phyloP scores from a whole-genome alignment of 2,329 filamentous ascomycete genomes.

The Verticillium klebahnii region DNA sequence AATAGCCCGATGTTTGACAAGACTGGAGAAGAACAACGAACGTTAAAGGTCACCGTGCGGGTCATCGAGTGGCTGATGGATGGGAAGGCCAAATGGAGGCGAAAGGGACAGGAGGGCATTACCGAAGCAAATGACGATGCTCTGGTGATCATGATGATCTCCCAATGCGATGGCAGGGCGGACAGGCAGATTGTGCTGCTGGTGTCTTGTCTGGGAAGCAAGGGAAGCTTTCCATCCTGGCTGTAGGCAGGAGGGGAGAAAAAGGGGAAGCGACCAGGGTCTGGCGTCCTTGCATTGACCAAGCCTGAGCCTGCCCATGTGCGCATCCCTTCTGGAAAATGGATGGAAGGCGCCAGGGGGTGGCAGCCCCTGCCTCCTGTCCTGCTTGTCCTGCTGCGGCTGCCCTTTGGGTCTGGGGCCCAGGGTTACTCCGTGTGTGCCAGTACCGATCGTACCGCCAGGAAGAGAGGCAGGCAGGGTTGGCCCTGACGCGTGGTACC shows the following conservation, averaged over 20 bases:
- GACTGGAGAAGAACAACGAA: background rate
- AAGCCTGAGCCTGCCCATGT: background rate
- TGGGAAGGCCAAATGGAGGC: background rate
- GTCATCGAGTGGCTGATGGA: background rate
- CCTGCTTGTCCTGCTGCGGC: background rate
- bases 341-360: background rate
- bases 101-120: background rate
- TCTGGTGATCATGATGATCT: background rate
- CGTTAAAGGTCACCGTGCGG: background rate
- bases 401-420: background rate
- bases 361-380: background rate
- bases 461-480: background rate
- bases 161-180: background rate
- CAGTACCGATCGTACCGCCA: too few relatives aligned
- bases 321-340: background rate
- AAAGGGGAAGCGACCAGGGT: background rate
- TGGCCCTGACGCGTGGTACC: background rate
- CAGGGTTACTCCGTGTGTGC: too few relatives aligned
- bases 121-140: background rate
- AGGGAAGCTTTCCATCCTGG: background rate
- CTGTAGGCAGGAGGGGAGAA: background rate
- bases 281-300: background rate
- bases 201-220: background rate
- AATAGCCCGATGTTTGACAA: background rate
- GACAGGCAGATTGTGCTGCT: background rate